Percentiles rank a stretch among this genome's conserved stretches.
phyloP scores from a whole-genome alignment of 371 early-diverging fungal genomes.

The Mucor irregularis region DNA sequence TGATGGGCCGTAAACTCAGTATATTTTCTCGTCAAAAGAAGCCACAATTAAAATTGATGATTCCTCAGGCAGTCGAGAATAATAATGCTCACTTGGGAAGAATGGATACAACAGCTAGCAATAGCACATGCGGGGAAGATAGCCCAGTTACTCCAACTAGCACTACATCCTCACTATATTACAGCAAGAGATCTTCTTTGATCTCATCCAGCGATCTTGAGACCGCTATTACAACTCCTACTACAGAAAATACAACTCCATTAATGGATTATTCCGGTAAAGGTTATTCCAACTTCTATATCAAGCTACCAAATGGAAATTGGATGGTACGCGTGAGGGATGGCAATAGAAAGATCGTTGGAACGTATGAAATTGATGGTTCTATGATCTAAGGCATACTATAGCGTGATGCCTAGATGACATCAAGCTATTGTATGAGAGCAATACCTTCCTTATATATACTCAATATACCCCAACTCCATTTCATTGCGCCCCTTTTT shows the following conservation, averaged over 20 bases:
- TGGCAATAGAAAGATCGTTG: slow-evolving; percentile 32
- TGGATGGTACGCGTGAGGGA: slow-evolving; percentile 36
- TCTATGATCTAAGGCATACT: slow-evolving; percentile 41
- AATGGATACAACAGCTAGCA: slow-evolving; percentile 10
- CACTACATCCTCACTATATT: neutral
- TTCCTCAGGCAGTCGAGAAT: neutral
- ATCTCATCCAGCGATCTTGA: slow-evolving; percentile 7
- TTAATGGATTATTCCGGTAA: slow-evolving; percentile 16
- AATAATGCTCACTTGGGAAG: neutral
- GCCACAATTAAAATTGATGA: slow-evolving; percentile 2
- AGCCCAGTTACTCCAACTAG: slow-evolving; percentile 2
- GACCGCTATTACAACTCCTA: slow-evolving; percentile 4
- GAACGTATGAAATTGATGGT: slow-evolving; percentile 38
- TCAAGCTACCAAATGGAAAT: slow-evolving; percentile 38
- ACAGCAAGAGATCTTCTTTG: neutral
- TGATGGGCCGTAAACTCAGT: slow-evolving; percentile 16
- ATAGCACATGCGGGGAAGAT: neutral
- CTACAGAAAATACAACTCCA: neutral
- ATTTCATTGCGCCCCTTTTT: no score
- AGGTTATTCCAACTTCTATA: slow-evolving; percentile 41
- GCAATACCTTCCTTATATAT: no score
- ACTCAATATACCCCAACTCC: no score
- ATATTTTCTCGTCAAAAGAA: slow-evolving; percentile 10
- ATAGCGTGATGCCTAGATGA: no score
- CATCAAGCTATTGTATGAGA: no score